Evolutionary conservation across 768 basidiomycete species (phyloP).

Genomic region (Tricholoma sp.): DNA sequence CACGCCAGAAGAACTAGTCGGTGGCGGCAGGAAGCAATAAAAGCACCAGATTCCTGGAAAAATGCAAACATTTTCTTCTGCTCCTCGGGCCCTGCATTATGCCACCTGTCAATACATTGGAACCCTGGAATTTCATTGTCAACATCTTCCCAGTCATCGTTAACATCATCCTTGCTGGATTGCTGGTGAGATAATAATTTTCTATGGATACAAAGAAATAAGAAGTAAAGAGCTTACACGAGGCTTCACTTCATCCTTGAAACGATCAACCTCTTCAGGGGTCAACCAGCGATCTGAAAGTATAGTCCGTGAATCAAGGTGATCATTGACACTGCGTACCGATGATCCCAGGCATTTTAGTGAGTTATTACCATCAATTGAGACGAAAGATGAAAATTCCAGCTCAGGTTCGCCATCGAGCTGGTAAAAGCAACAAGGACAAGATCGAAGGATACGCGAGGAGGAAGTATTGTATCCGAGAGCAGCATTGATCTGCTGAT

Average conservation of each 20-base stretch:
- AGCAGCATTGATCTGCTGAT: not conserved
- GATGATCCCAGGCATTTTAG: not conserved
- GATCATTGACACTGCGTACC: not conserved
- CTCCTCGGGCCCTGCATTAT: not conserved
- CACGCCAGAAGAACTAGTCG: no score
- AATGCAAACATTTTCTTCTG: not conserved
- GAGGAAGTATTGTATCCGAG: not conserved
- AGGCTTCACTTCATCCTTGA: conserved; percentile 1
- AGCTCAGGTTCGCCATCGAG: not conserved
- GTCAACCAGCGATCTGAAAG: not conserved
- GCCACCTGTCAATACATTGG: not conserved
- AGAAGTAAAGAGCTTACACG: not conserved
- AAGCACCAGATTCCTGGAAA: no score
- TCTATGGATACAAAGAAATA: not conserved
- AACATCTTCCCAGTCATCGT: not conserved
- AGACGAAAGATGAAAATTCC: not conserved
- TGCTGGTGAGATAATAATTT: not conserved
- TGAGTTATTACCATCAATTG: not conserved
- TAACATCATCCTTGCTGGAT: not conserved
- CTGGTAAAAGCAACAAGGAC: not conserved
- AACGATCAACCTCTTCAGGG: not conserved
- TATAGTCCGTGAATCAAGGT: not conserved
- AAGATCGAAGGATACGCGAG: not conserved
- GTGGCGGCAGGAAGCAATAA: no score
- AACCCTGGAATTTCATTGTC: not conserved